A percentile compares a stretch with the other conserved stretches of the same genome.
These are phyloP conservation scores for Geotrichum restrictum DNA, from an alignment of 1,139 yeast genomes.

Conservation along the genomic window DNA sequence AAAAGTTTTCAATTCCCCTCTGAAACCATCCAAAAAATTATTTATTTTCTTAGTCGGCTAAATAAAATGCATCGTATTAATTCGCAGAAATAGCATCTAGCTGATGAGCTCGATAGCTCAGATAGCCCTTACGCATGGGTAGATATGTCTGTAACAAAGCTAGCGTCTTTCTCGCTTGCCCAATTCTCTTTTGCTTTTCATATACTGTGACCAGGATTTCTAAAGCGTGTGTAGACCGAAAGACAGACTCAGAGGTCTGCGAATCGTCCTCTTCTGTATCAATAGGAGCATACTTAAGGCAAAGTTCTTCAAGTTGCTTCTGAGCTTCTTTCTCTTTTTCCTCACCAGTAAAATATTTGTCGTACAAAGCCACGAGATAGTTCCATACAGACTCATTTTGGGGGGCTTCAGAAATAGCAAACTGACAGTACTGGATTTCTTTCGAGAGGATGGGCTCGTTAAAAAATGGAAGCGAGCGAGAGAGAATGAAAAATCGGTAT, in stretches of 20 bases:
- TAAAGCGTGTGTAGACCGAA: conserved; percentile 60
- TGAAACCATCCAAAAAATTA: not conserved
- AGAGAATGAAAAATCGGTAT: conserved; percentile 62
- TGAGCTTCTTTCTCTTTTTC: conserved; percentile 29
- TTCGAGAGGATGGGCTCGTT: conserved; percentile 22
- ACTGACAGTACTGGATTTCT: conserved; percentile 49
- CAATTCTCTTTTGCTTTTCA: conserved; percentile 33
- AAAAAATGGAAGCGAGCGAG: conserved; percentile 20
- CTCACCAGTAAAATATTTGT: conserved; percentile 30
- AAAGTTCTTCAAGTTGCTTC: conserved; percentile 18
- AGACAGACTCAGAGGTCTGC: conserved; percentile 21
- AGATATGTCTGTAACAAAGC: conserved; percentile 54
- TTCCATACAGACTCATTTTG: conserved; percentile 88
- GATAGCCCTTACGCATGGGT: conserved; percentile 64
- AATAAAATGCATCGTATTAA: no score
- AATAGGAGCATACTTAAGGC: conserved; percentile 15
- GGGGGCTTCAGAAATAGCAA: conserved; percentile 56
- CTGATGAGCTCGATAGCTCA: conserved; percentile 43
- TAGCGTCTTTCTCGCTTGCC: conserved; percentile 46
- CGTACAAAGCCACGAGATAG: conserved; percentile 61
- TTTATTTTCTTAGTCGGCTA: not conserved
- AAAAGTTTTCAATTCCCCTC: conserved; percentile 25
- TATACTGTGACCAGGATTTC: conserved; percentile 60
- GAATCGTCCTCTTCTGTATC: conserved; percentile 1
- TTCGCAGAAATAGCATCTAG: not conserved